Conservation (phyloP, 108 stramenopile genomes). For the Parietichytrium sp. region DNA sequence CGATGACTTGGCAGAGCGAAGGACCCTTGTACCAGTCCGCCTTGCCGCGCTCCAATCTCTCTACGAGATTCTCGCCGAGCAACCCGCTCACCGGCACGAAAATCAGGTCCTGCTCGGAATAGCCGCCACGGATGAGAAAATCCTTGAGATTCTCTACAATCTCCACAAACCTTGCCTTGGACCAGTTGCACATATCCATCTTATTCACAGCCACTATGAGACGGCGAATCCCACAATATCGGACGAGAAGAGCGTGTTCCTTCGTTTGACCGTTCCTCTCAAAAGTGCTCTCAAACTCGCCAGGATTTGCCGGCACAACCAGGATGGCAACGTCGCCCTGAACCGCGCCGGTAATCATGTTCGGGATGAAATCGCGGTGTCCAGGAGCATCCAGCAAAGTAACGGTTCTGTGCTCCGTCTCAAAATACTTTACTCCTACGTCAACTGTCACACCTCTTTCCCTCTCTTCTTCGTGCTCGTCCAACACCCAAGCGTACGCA, state of each 20-base stretch:
- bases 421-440: constrained; percentile 52
- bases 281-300: constrained; percentile 77
- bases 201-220: constrained; percentile 81
- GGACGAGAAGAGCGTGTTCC: constrained; percentile 74
- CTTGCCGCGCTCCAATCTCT: constrained; percentile 40
- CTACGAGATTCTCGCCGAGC: constrained; percentile 64
- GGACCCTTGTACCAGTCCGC: constrained; percentile 73
- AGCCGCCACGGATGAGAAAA: constrained; percentile 61
- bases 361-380: constrained; percentile 76
- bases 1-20: constrained; percentile 66
- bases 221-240: constrained; percentile 72
- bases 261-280: constrained; percentile 71
- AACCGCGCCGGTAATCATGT: constrained; percentile 61
- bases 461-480: constrained; percentile 67
- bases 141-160: constrained; percentile 52
- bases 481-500: constrained; percentile 74
- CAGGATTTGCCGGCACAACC: constrained; percentile 73
- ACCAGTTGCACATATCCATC: constrained; percentile 70
- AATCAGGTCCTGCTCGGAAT: constrained; percentile 50
- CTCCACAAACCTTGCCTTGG: constrained; percentile 61
- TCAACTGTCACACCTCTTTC: constrained; percentile 76
- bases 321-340: constrained; percentile 74
- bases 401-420: constrained; percentile 46
- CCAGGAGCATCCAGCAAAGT: constrained; percentile 67
- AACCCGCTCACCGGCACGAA: constrained; percentile 72